Base-by-base conservation (phyloP, 1,284 basidiomycete genomes). In the Naganishia cerealis region DNA sequence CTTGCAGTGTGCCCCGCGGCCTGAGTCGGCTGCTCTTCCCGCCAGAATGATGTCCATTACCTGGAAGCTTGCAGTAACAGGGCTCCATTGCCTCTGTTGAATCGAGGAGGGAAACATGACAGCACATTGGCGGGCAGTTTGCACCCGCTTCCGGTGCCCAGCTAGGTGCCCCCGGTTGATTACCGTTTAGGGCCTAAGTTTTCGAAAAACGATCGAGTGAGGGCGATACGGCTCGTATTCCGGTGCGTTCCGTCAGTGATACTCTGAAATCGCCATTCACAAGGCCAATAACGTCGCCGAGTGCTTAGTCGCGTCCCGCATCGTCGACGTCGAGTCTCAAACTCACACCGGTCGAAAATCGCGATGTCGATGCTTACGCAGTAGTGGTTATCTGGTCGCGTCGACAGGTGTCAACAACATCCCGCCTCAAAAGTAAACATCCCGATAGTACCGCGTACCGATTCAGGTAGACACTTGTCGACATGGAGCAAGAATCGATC, bases 121-220 rank as follows among this genome's bases (percentile, higher is more conserved):
- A 33, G 29, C 29, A 6, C 29, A 33, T 33, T 3, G 29, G 29
- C 29, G 29, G 29, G 29, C 29, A 33, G 29, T 50, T 50, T 50
- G 46, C 7, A 50, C 21, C 46, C 46, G 46, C 46, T 9, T 6
- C 29, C 29, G 29, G 29, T 33, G 29, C 29, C 29, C 29, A 33
- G 29, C 29, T 33, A 33, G n/a, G 46, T 21, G 21, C 46, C 46
- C 16, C 43, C 43, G 13, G 7, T 10, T 24, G 36, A 26, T 53
- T 53, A 53, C 50, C 39, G 50, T 36, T 40, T 63, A 26, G 52
- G 58, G 33, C 12, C 33, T 24, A 62, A 62, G 59, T 63, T 63
- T 63, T 63, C 58, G 58, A 38, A 50, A 50, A 48, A 43, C 58
- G 58, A 61, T 61, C 58, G 58, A 61, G 57, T 26, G 16, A 50